These are phyloP conservation scores for Tylopilus rubrobrunneus DNA, from an alignment of 768 basidiomycete genomes.

Conservation along the genomic window DNA sequence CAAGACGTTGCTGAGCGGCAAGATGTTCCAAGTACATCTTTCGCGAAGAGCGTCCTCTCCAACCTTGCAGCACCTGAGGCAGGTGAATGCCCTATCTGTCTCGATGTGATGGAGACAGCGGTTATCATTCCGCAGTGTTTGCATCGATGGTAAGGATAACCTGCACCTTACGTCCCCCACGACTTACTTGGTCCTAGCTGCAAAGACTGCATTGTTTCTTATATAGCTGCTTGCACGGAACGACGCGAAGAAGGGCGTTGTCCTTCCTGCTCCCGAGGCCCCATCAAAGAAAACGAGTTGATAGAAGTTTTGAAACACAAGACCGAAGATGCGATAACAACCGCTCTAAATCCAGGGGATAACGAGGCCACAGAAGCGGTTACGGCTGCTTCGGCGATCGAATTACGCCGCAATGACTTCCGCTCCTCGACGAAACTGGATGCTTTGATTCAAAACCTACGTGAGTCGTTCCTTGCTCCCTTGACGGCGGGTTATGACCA, in stretches of 20 bases:
- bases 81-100: conserved; percentile 81
- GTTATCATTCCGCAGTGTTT: conserved; percentile 72
- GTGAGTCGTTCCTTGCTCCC: conserved; percentile 36
- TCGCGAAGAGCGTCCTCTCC: conserved; percentile 63
- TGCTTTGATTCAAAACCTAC: conserved; percentile 71
- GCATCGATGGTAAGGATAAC: conserved; percentile 58
- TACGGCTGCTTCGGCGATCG: conserved; percentile 40
- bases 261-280: conserved; percentile 74
- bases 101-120: conserved; percentile 70
- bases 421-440: conserved; percentile 88
- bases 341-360: conserved; percentile 2
- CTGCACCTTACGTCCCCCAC: neutral
- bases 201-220: conserved; percentile 83
- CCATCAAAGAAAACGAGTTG: conserved; percentile 59
- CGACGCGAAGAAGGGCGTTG: conserved; percentile 69
- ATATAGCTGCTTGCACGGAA: conserved; percentile 65
- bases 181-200: conserved; percentile 47
- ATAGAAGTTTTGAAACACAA: conserved; percentile 54
- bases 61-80: conserved; percentile 45
- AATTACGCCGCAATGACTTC: conserved; percentile 78
- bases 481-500: neutral
- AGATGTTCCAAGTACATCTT: conserved; percentile 36
- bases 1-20: conserved; percentile 43
- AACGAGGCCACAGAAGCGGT: conserved; percentile 13
- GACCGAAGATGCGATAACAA: conserved; percentile 2